Evolutionary conservation across 352 stramenopile genomes (phyloP), one percentile per base, ranked within the genome.

Genomic region (Thraustotheca clavata): DNA sequence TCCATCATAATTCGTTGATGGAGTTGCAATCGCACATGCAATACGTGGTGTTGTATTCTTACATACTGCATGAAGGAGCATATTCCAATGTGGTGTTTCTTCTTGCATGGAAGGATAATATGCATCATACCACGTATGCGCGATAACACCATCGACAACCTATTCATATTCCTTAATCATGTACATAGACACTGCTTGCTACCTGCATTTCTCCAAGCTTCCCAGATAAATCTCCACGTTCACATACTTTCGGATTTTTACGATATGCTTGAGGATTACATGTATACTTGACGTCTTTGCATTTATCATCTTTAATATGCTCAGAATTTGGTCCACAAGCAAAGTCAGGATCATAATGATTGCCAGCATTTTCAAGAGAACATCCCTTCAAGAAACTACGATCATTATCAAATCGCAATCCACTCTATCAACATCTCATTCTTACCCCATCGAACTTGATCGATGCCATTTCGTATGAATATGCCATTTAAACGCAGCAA

Each of bases 21-120:
- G 38, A 5, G 34, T 6, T 20, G 35, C 57, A 40, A 43, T 65
- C 4, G 77, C 75, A 31, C 75, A 84, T 1, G 74, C 75, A 31
- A 84, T 69, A 14, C 77, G 74, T 20, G 79, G 77, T 0, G 75
- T 59, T 12, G 75, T 68, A 6, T 69, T 74, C 54, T 70, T 68
- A 50, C 79, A 90, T 11, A 84, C 71, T 3, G 78, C 76, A 57
- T 87, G 80, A 47, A 90, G 67, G 29, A 87, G 62, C 47, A 90
- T 79, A 67, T 80, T 90, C 76, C 76, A 87, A 31, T 73, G 57
- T 8, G 73, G 62, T 36, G 41, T 79, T 47, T 73, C 75, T 52
- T 87, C 74, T 1, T 61, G 62, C 6, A 68, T 41, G n/a, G 71
- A 39, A 8, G 77, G 76, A 48, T 78, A 90, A 62, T 77, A 27